phyloP scores from a whole-genome alignment of 2,329 filamentous ascomycete species.

The Chalaropsis thielavioides region DNA sequence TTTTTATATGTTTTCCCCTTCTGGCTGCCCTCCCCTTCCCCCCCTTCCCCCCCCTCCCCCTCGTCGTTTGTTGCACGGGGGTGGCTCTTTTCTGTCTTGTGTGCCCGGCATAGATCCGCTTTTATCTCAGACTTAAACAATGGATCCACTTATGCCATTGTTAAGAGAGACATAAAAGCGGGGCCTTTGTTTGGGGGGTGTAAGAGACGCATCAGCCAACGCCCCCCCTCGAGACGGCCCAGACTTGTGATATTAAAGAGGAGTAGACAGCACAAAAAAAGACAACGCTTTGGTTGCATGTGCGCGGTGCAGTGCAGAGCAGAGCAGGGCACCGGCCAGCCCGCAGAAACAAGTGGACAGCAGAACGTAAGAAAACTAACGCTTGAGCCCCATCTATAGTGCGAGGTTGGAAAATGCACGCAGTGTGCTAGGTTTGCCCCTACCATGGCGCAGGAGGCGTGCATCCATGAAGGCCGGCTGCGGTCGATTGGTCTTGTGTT shows the following conservation, averaged over 20 bases:
- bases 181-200: conserved; percentile 2
- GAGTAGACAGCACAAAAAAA: background rate
- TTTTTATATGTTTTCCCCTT: background rate
- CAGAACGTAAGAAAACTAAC: background rate
- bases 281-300: background rate
- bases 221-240: background rate
- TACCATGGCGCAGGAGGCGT: conserved; percentile 4
- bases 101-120: background rate
- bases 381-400: conserved; percentile 8
- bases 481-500: conserved; percentile 8
- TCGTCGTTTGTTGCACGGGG: conserved; percentile 7
- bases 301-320: background rate
- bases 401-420: conserved; percentile 8
- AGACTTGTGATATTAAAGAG: background rate
- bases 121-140: background rate
- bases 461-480: conserved; percentile 12
- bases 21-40: background rate
- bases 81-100: background rate
- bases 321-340: no score
- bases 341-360: background rate
- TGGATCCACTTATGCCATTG: background rate
- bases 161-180: background rate
- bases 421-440: conserved; percentile 14
- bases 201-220: background rate
- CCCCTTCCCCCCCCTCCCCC: no score